Evolutionary conservation across 192 early-diverging fungal genomes (phyloP), one percentile per base, ranked within the genome.

Genomic region (Rhizoclosmatium globosum): DNA sequence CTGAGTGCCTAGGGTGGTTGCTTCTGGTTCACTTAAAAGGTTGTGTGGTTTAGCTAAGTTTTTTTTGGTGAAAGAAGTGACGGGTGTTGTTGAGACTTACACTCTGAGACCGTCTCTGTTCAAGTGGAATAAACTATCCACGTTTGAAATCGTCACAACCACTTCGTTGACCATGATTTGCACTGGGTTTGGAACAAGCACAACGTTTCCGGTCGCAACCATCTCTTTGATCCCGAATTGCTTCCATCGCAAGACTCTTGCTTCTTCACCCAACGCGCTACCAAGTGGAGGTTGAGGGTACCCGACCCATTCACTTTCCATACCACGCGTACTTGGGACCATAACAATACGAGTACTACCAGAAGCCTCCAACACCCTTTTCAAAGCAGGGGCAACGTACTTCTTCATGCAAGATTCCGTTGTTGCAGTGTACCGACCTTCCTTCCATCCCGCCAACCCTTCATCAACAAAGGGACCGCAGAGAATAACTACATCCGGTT

Each of bases 201-300:
- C 2, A 58, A 78, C 23, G 38, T 78, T 78, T 45, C 66, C 78
- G 64, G 81, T 67, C 13, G 59, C 72, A 47, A 74, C 72, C 21
- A 74, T 9, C 44, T 86, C 72, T 46, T 76, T 69, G 57, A 45
- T 57, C n/a, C 74, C 65, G 60, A 82, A 59, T 2, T 78, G n/a
- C 15, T 45, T 21, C 58, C 77, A 67, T 39, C 47, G 39, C 82
- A n/a, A 66, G 45, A 80, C 74, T 70, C 75, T 82, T 19, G 13
- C 39, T 81, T 73, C 39, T 43, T 50, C 41, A 41, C 79, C 56
- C 15, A 15, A 17, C 17, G 50, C 75, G 21, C 43, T 60, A 19
- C 73, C 79, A 59, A 96, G 83, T 17, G 92, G 82, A 15, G 97
- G 97, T 77, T 99, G 97, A 4, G 97, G 97, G 69, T 95, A 93